Conservation (phyloP, 441 rosid species). For the Cnidoscolus chayamansa region DNA sequence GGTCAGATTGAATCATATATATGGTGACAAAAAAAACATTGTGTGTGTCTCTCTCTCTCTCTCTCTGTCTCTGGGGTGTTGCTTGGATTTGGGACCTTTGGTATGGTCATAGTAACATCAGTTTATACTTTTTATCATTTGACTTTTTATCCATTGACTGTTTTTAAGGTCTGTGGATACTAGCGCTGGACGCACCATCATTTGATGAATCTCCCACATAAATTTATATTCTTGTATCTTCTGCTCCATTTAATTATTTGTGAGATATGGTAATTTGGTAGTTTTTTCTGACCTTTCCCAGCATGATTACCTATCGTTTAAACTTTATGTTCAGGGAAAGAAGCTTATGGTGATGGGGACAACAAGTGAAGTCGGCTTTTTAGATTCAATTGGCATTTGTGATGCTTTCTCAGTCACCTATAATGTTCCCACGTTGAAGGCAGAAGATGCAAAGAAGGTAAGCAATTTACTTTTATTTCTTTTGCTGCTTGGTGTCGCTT, state of each 20-base stretch:
- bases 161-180: neutral
- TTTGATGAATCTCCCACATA: neutral
- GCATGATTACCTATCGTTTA: constrained; percentile 3
- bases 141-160: neutral
- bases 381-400: constrained; percentile 72
- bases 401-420: constrained; percentile 76
- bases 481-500: constrained; percentile 2
- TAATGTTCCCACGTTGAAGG: constrained; percentile 66
- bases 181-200: neutral
- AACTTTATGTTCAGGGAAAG: constrained; percentile 56
- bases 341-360: constrained; percentile 91
- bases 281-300: neutral
- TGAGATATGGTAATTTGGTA: neutral
- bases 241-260: neutral
- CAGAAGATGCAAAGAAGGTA: constrained; percentile 83
- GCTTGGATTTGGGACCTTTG: neutral
- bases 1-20: neutral
- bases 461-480: constrained; percentile 5
- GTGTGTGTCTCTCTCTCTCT: neutral
- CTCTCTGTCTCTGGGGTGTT: neutral
- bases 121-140: neutral
- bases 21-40: too few species aligned
- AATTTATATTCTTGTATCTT: neutral
- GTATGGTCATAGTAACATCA: neutral
- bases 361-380: constrained; percentile 81